These are phyloP conservation scores for Mytilinidion resinicola DNA, from an alignment of 495 filamentous ascomycete genomes.

Conservation along the genomic window DNA sequence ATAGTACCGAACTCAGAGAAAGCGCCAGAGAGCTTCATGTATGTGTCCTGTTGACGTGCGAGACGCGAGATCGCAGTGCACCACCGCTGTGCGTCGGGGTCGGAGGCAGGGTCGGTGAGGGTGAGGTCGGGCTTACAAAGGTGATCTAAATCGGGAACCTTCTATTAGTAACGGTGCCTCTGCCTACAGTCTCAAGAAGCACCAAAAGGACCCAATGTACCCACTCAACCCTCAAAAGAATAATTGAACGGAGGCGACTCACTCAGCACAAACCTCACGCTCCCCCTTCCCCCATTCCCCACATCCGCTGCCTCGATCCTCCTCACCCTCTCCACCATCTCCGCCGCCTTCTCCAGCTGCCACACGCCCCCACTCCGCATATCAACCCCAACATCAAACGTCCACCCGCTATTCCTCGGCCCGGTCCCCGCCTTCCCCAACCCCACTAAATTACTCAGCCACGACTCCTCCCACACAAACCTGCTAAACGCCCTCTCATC, in stretches of 20 bases:
- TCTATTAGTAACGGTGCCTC: neutral
- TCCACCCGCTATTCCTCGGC: conserved; percentile 41
- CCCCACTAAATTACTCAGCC: conserved; percentile 64
- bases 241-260: conserved; percentile 26
- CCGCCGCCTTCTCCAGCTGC: conserved; percentile 65
- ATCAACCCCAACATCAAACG: conserved; percentile 82
- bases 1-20: conserved; percentile 61
- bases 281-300: conserved; percentile 46
- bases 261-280: conserved; percentile 66
- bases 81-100: conserved; percentile 21
- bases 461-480: conserved; percentile 49
- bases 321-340: conserved; percentile 60
- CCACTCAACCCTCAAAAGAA: neutral
- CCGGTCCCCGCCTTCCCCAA: conserved; percentile 43
- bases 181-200: neutral
- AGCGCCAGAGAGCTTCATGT: conserved; percentile 82
- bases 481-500: conserved; percentile 40
- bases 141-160: conserved; percentile 52
- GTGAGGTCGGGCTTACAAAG: conserved; percentile 77
- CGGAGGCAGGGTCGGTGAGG: neutral
- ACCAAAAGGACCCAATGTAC: neutral
- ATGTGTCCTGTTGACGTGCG: conserved; percentile 41
- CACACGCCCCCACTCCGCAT: conserved; percentile 57
- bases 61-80: conserved; percentile 40
- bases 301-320: conserved; percentile 37